Conservation (phyloP, 2,329 filamentous ascomycete genomes). For the Hysterium pulicare region DNA sequence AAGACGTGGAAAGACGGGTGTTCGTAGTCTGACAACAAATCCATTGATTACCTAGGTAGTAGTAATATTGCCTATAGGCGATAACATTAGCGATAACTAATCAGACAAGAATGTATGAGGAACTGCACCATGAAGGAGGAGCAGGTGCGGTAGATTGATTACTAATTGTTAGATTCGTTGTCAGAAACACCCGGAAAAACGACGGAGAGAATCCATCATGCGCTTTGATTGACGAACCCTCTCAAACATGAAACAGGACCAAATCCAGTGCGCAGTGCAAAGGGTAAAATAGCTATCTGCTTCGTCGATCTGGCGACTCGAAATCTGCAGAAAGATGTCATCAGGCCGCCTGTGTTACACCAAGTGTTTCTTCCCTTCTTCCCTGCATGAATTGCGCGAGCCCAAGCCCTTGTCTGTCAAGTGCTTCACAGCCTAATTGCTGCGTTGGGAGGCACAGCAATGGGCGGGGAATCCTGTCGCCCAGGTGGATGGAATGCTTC, state of each 20-base stretch:
- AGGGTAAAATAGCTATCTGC: too few relatives aligned
- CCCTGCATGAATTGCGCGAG: neutral
- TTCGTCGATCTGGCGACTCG: neutral
- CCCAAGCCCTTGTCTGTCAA: neutral
- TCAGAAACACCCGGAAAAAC: too few relatives aligned
- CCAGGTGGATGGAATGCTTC: neutral
- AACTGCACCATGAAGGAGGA: too few relatives aligned
- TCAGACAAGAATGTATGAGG: neutral
- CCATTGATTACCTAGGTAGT: neutral
- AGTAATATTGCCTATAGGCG: neutral
- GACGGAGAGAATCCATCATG: too few relatives aligned
- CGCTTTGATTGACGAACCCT: too few relatives aligned
- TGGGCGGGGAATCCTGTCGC: neutral
- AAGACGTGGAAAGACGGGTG: neutral
- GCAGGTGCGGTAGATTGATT: too few relatives aligned
- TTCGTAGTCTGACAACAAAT: neutral
- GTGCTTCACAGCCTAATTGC: neutral
- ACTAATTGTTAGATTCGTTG: too few relatives aligned
- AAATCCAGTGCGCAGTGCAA: too few relatives aligned
- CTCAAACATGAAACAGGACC: neutral
- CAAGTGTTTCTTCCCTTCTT: neutral
- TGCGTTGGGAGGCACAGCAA: neutral
- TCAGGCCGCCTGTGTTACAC: neutral
- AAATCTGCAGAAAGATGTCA: neutral
- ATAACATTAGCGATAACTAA: neutral